Evolutionary conservation across 1,284 basidiomycete species (phyloP), one percentile per base, ranked within the genome.

Genomic region (Ceratobasidium sp.): DNA sequence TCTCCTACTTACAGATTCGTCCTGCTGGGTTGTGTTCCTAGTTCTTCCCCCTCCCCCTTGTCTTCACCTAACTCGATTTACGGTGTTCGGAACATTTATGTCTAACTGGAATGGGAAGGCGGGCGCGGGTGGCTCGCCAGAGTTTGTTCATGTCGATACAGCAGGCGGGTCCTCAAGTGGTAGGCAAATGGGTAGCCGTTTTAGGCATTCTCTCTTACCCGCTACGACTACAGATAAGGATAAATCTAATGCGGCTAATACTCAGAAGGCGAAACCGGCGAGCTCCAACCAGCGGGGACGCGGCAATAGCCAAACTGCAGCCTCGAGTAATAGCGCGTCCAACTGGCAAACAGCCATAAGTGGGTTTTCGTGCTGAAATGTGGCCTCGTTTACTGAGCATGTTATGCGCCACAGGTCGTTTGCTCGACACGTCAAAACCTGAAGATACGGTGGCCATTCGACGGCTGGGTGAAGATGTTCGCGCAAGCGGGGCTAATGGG

Each of bases 381-480:
- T 7, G n/a, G 18, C 1, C 40, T 28, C 28, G n/a, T n/a, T 12
- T 15, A 53, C 60, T 64, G 20, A 75, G 12, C 40, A n/a, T 20
- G 13, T 40, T 23, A 49, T 51, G 18, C 26, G 20, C 23, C 23
- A 1, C 40, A 75, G 72, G 20, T 55, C 72, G 61, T 28, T 51
- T 75, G 60, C 63, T 60, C 13, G 72, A 75, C 55, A 60, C 60
- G 33, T 33, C 72, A 13, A 75, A 51, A 18, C 72, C 72, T 40
- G 72, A 75, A 56, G 72, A 75, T 33, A 13, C 20, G 10, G 40
- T 28, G 28, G 72, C 49, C 61, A 53, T 75, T 39, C 72, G 72
- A 20, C 72, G 72, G 39, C 51, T 75, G 9, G 72, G 72, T 23
- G 72, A 75, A 40, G 60, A 75, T 15, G 72, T 75, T 42, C 72